Conservation (phyloP, 2,329 filamentous ascomycete species). For the Phialophora chinensis region DNA sequence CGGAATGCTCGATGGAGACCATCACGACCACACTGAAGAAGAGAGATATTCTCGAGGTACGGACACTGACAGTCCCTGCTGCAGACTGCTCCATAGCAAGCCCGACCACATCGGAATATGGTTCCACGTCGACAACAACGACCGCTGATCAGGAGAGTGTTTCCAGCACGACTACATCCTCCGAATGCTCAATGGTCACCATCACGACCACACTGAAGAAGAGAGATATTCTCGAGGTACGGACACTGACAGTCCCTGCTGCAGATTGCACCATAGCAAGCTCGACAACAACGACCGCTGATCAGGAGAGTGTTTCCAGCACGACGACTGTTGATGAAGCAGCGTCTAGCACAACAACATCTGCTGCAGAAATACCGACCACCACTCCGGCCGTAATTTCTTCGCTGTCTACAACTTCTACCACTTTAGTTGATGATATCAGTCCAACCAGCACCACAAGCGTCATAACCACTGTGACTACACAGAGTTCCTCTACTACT, state of each 20-base stretch:
- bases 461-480: constrained; percentile 6
- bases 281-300: constrained; percentile 1
- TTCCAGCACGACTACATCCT: constrained; percentile 4
- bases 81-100: constrained; percentile 3
- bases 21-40: constrained; percentile 14
- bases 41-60: constrained; percentile 10
- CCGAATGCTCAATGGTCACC: constrained; percentile 6
- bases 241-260: constrained; percentile 11
- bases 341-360: neutral
- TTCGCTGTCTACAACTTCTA: neutral
- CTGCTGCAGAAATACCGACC: no score
- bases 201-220: constrained; percentile 15
- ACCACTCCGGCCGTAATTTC: neutral
- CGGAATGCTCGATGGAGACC: constrained; percentile 10
- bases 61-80: constrained; percentile 11
- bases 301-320: neutral
- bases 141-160: neutral
- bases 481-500: constrained; percentile 4
- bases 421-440: neutral
- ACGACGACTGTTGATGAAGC: constrained; percentile 6
- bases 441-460: constrained; percentile 12
- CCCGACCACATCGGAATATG: neutral
- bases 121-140: constrained; percentile 4
- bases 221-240: constrained; percentile 10
- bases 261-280: constrained; percentile 4